A percentile compares a stretch with the other conserved stretches of the same genome.
These are phyloP conservation scores for Mycena amicta DNA, from an alignment of 768 basidiomycete genomes.

Conservation along the genomic window DNA sequence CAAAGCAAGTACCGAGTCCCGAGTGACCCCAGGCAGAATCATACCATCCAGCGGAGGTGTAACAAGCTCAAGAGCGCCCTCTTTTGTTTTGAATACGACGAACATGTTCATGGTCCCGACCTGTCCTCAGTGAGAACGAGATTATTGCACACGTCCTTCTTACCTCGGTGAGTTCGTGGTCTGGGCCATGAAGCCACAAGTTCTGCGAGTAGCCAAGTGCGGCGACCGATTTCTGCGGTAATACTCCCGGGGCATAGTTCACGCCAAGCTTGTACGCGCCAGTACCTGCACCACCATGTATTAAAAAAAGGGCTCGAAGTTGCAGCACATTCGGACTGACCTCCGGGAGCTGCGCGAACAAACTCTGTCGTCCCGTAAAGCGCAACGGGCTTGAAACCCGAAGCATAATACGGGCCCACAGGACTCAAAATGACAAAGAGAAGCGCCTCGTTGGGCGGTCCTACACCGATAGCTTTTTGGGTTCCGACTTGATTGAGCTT, in stretches of 20 bases:
- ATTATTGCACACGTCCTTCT: neutral
- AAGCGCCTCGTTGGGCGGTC: slow-evolving; percentile 76
- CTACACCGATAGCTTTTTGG: slow-evolving; percentile 67
- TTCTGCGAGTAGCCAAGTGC: slow-evolving; percentile 83
- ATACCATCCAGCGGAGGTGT: slow-evolving; percentile 91
- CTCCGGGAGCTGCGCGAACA: slow-evolving; percentile 85
- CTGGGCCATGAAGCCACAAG: slow-evolving; percentile 84
- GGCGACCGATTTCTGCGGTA: slow-evolving; percentile 81
- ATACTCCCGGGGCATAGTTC: slow-evolving; percentile 87
- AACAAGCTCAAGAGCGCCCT: slow-evolving; percentile 70
- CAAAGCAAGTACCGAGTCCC: slow-evolving; percentile 80
- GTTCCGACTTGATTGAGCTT: slow-evolving; percentile 65
- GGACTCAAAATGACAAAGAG: slow-evolving; percentile 85
- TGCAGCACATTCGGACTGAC: slow-evolving; percentile 37
- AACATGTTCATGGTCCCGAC: slow-evolving; percentile 96
- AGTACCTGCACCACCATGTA: slow-evolving; percentile 51
- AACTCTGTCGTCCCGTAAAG: slow-evolving; percentile 83
- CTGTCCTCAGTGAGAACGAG: slow-evolving; percentile 52
- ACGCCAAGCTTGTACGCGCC: slow-evolving; percentile 87
- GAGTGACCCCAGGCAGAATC: slow-evolving; percentile 91
- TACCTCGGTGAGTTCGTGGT: slow-evolving; percentile 57
- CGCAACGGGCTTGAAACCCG: slow-evolving; percentile 91
- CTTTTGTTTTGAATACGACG: slow-evolving; percentile 69
- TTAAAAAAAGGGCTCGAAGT: neutral
- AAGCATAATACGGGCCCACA: slow-evolving; percentile 84